These are phyloP conservation scores for Sesbania bispinosa DNA, from an alignment of 306 rosid species.

Conservation along the genomic window DNA sequence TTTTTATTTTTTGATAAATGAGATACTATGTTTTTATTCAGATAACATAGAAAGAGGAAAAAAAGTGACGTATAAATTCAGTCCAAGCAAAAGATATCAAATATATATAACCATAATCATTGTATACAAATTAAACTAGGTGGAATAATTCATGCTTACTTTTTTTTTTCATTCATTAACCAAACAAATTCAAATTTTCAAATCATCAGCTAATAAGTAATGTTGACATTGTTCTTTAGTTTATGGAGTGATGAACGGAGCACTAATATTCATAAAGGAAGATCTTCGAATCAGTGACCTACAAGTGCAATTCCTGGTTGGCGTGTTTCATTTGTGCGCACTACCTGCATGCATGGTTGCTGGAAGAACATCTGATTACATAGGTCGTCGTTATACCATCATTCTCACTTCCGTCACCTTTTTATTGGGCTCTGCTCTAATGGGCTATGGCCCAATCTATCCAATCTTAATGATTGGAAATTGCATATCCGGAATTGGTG, in stretches of 20 bases:
- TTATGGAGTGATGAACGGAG: constrained; percentile 82
- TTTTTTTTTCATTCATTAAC: neutral
- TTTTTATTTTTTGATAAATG: too few relatives aligned
- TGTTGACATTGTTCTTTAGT: constrained; percentile 21
- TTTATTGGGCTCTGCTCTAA: constrained; percentile 58
- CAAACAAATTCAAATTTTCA: neutral
- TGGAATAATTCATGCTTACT: neutral
- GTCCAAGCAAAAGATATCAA: too few relatives aligned
- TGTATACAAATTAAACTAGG: too few relatives aligned
- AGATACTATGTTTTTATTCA: too few relatives aligned
- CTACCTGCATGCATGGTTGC: constrained; percentile 51
- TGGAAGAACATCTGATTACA: constrained; percentile 57
- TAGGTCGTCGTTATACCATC: constrained; percentile 74
- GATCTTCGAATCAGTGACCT: constrained; percentile 57
- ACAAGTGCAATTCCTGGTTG: constrained; percentile 61
- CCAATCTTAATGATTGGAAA: constrained; percentile 50
- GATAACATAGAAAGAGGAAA: too few relatives aligned
- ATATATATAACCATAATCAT: too few relatives aligned
- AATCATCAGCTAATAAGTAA: neutral
- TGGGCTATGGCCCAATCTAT: constrained; percentile 66
- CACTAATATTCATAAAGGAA: constrained; percentile 68
- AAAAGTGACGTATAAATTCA: too few relatives aligned
- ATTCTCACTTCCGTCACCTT: constrained; percentile 44
- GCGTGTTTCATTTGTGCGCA: constrained; percentile 53
- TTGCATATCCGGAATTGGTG: constrained; percentile 65